Evolutionary conservation across 441 rosid genomes (phyloP), one percentile per base, ranked within the genome.

Genomic region (Eutrema salsugineum): DNA sequence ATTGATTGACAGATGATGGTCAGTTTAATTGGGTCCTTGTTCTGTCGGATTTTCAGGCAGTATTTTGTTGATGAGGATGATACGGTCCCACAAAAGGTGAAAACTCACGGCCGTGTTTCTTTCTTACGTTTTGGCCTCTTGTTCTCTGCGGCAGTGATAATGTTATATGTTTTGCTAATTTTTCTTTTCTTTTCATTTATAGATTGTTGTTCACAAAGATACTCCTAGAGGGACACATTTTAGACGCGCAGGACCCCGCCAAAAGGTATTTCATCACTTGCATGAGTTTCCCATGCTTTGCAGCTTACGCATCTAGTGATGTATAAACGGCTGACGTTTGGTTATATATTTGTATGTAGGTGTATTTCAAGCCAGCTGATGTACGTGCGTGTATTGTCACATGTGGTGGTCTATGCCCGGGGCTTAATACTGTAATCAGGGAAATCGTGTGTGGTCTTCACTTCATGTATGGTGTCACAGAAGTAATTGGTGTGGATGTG

Each of bases 391-490:
- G 96, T 73, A 92, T 89, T 56, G 97, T 90, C 58, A 92, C 97
- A 8, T 94, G 98, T 68, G 98, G 99, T 10, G 97, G 97, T 70
- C 88, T 94, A 33, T 92, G 98, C 67, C 99, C 96, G 1, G 94
- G 98, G 42, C 79, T 92, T 42, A 92, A 94, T 81, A 94, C 99
- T 10, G 96, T 90, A 32, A 88, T 94, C 49, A 90, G 99, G 80
- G 99, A 94, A 77, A 80, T 94, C 9, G 99, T 91, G 0, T 90
- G 97, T 35, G 94, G 94, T 63, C 81, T 94, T 28, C 69, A 86
- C 77, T 39, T 83, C 39, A 90, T 88, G 97, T 94, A 94, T 47
- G 97, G 97, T 58, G 97, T 90, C 72, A 79, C 67, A 53, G 82
- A 73, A 70, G 79, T 94, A 11, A 83, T 88, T 5, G 97, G 99